These are phyloP conservation scores for Podila horticola DNA, from an alignment of 192 early-diverging fungal genomes.

Conservation along the genomic window DNA sequence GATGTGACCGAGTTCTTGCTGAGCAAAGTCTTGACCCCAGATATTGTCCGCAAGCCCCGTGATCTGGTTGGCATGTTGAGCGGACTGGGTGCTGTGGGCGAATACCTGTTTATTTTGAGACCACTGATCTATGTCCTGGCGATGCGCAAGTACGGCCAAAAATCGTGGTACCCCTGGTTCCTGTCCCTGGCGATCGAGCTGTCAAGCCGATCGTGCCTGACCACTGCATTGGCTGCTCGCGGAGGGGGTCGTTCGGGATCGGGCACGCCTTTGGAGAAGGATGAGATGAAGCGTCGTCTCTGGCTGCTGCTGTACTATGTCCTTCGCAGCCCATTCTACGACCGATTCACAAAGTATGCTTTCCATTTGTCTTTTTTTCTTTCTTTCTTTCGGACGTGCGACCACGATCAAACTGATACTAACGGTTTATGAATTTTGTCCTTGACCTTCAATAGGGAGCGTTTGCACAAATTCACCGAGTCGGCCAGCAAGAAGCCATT, in stretches of 20 bases:
- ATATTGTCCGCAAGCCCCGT: constrained; percentile 70
- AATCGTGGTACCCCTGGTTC: constrained; percentile 87
- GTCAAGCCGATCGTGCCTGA: constrained; percentile 57
- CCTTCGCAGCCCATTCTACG: constrained; percentile 87
- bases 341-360: constrained; percentile 74
- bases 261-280: constrained; percentile 77
- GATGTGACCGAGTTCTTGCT: constrained; percentile 66
- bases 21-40: constrained; percentile 67
- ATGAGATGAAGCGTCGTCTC: constrained; percentile 78
- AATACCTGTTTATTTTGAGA: constrained; percentile 84
- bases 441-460: constrained; percentile 46
- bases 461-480: constrained; percentile 72
- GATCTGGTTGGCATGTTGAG: constrained; percentile 73
- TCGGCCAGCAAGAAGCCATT: constrained; percentile 78
- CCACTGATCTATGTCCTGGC: constrained; percentile 89
- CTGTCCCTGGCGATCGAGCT: constrained; percentile 83
- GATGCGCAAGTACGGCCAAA: constrained; percentile 75
- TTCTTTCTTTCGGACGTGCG: not conserved
- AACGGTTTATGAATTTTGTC: not conserved
- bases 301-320: constrained; percentile 85
- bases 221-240: constrained; percentile 28
- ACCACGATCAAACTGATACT: not conserved
- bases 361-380: not conserved
- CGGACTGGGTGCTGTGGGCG: constrained; percentile 68
- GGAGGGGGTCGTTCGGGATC: constrained; percentile 40